Conservation (phyloP, 2,329 filamentous ascomycete genomes). For the Penicillium sp. region DNA sequence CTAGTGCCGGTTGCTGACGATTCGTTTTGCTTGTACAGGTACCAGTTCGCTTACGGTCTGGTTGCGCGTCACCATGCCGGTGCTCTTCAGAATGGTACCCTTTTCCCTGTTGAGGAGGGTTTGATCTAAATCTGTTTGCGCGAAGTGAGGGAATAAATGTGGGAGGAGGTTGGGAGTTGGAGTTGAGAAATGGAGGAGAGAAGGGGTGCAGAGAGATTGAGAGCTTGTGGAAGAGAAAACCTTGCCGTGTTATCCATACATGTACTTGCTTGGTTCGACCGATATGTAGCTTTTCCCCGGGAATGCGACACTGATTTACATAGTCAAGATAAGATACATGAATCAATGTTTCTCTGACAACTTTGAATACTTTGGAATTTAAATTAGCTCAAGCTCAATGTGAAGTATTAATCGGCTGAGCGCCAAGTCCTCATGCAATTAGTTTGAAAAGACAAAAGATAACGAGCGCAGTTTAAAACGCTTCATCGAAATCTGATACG, state of each 20-base stretch:
- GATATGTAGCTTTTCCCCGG: neutral
- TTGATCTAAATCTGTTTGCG: conserved; percentile 8
- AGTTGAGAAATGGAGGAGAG: neutral
- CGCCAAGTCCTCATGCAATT: no score
- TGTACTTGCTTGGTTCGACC: neutral
- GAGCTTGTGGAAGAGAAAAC: neutral
- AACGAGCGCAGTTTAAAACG: neutral
- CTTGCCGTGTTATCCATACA: neutral
- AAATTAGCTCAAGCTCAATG: no score
- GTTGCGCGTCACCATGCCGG: conserved; percentile 62
- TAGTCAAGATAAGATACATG: no score
- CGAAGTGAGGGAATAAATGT: neutral
- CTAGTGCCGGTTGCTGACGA: neutral
- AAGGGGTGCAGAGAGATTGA: neutral
- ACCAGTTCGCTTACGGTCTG: conserved; percentile 60
- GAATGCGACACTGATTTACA: neutral
- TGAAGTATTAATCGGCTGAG: no score
- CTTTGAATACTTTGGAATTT: no score
- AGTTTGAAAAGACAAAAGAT: no score
- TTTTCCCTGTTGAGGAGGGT: conserved; percentile 54
- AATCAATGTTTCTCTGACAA: no score
- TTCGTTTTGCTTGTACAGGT: conserved; percentile 18
- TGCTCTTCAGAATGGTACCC: conserved; percentile 59
- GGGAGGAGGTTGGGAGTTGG: neutral
- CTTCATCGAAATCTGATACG: neutral